phyloP scores from a whole-genome alignment of 768 basidiomycete genomes.

The Hysterangium stoloniferum region DNA sequence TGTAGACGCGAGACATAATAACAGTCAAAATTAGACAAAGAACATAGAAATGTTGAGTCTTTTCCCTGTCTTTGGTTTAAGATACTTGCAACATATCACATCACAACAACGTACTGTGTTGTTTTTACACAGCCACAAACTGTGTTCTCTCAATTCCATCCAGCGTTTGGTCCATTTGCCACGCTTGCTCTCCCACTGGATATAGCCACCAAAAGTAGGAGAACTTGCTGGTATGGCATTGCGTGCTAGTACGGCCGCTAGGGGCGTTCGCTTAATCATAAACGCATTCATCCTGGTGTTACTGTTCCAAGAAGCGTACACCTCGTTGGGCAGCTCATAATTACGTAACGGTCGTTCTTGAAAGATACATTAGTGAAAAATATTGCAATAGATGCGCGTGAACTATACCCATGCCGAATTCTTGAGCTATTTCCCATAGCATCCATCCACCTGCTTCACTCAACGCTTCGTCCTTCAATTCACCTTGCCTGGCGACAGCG shows the following conservation, averaged over 20 bases:
- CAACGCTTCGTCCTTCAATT: conserved; percentile 45
- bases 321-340: conserved; percentile 75
- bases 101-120: conserved; percentile 67
- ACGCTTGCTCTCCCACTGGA: conserved; percentile 85
- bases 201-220: conserved; percentile 46
- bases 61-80: conserved; percentile 50
- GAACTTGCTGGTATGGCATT: conserved; percentile 42
- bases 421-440: conserved; percentile 83
- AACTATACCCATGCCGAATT: conserved; percentile 83
- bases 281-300: conserved; percentile 75
- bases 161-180: conserved; percentile 96
- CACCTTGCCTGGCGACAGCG: conserved; percentile 57
- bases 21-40: conserved; percentile 82
- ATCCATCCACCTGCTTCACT: conserved; percentile 68
- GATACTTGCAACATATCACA: neutral
- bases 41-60: conserved; percentile 76
- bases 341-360: conserved; percentile 84
- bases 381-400: neutral
- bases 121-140: conserved; percentile 81
- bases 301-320: conserved; percentile 84
- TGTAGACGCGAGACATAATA: conserved; percentile 70
- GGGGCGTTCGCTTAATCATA: conserved; percentile 64
- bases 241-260: conserved; percentile 37
- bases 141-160: conserved; percentile 80
- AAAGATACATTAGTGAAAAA: conserved; percentile 15